Base-by-base conservation (phyloP, 2,329 filamentous ascomycete genomes). In the Diaporthe batatas region DNA sequence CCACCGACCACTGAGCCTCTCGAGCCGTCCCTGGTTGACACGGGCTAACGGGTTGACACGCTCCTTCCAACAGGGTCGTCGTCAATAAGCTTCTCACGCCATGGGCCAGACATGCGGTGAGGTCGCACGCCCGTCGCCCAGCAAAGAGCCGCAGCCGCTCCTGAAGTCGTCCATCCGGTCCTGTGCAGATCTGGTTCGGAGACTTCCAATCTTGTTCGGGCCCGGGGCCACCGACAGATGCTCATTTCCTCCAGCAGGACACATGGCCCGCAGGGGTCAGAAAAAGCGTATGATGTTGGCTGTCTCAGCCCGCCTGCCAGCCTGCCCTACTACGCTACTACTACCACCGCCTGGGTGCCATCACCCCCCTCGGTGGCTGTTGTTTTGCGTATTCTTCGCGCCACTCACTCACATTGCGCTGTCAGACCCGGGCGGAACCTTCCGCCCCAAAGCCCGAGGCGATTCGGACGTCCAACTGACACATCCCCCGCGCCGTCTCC, bases 121-220 rank as follows among this genome's bases (percentile, higher is more conserved):
- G 25, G 32, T 53, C 62, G 21, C 62, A 21, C 62, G 47, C 47
- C n/a, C 12, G 39, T 14, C 62, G 47, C 47, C n/a, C 12, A 53
- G 47, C 62, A 53, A 67, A 53, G 62, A 67, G 62, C 62, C 62
- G 53, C 62, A 67, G 62, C 53, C 47, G 14, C 47, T 67, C n/a
- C n/a, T n/a, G n/a, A n/a, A n/a, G n/a, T n/a, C 47, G 29, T 14
- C 47, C 14, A 25, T 67, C 25, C 18, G 62, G 14, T 53, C 29
- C 29, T 29, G 29, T 29, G 29, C 5, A 39, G 62, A 67, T 67
- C 62, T 64, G 25, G 32, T 18, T 53, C 47, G 62, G 47, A 39
- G 32, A 53, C n/a, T 53, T 53, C 3, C 18, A 67, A 25, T 53
- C 32, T 53, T 47, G 32, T 53, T 67, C 47, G 62, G 47, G 47